phyloP scores from a whole-genome alignment of 129 eudicot genomes.

The Silybum marianum region DNA sequence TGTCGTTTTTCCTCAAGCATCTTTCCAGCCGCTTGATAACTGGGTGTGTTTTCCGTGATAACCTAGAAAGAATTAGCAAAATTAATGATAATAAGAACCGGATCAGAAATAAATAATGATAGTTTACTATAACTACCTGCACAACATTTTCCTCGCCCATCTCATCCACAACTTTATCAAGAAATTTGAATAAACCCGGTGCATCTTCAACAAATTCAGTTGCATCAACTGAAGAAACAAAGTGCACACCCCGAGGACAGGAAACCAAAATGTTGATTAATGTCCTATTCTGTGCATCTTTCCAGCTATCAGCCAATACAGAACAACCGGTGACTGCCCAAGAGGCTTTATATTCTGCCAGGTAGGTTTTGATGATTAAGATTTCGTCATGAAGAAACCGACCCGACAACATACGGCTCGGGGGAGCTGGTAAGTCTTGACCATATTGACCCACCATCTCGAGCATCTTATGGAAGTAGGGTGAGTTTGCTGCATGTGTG shows the following conservation, averaged over 20 bases:
- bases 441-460: slow-evolving; percentile 86
- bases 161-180: slow-evolving; percentile 86
- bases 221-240: slow-evolving; percentile 80
- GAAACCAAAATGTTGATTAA: slow-evolving; percentile 80
- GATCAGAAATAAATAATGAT: neutral
- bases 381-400: slow-evolving; percentile 76
- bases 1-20: slow-evolving; percentile 89
- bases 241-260: slow-evolving; percentile 91
- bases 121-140: slow-evolving; percentile 57
- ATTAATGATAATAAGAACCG: neutral
- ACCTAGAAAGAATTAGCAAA: slow-evolving; percentile 46
- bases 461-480: slow-evolving; percentile 90
- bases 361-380: slow-evolving; percentile 56
- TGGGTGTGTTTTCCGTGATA: slow-evolving; percentile 69
- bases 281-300: slow-evolving; percentile 61
- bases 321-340: slow-evolving; percentile 98
- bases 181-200: slow-evolving; percentile 57
- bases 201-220: slow-evolving; percentile 66
- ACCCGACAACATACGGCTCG: slow-evolving; percentile 57
- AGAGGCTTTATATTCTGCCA: slow-evolving; percentile 75
- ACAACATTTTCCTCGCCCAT: slow-evolving; percentile 95
- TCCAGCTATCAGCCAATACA: slow-evolving; percentile 94
- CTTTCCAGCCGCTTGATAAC: slow-evolving; percentile 87
- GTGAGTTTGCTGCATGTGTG: slow-evolving; percentile 79
- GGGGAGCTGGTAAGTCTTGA: slow-evolving; percentile 65